Base-by-base conservation (phyloP, 2,329 filamentous ascomycete species). In the Colletotrichum graminicola region DNA sequence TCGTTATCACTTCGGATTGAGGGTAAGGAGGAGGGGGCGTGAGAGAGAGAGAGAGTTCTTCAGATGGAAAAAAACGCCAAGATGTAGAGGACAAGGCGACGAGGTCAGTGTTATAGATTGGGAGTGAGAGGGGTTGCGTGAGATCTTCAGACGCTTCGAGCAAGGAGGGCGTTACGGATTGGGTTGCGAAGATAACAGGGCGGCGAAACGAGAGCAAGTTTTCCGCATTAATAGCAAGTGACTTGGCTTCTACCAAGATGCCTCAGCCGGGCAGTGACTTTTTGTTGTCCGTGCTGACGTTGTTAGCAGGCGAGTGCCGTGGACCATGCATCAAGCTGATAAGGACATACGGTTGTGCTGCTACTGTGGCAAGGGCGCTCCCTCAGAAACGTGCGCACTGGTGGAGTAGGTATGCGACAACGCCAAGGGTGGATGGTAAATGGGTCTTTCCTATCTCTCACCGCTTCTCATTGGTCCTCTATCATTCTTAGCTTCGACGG, bases 81-180 rank as follows among this genome's bases (percentile, higher is more conserved):
- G 54, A 56, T 29, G 55, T 32, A 43, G 21, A 8, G 43, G 60
- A 34, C 39, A 23, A 41, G 63, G 73, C 55, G 62, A n/a, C 52
- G 26, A 47, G 18, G 23, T 18, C 18, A 56, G 55, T 71, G 41
- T 65, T 74, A 74, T 73, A 74, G 52, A 59, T 36, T 66, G 41
- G 18, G 23, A 32, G 47, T 57, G 73, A 73, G 73, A 72, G 72
- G 64, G 71, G 72, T 74, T 74, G 71, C 67, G 73, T 52, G 64
- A 34, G 61, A 73, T 74, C 71, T 67, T 74, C 73, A 73, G 73
- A 74, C 73, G 67, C 71, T 66, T 65, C 36, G 47, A 59, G 49
- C 61, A 66, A 36, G 70, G 70, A 66, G 57, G 49, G 51, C 36
- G 66, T 72, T 66, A 62, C 61, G 41, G 41, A 57, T 51, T 29